These are phyloP conservation scores for Myotisia sp. DNA, from an alignment of 2,329 filamentous ascomycete species.

Conservation along the genomic window DNA sequence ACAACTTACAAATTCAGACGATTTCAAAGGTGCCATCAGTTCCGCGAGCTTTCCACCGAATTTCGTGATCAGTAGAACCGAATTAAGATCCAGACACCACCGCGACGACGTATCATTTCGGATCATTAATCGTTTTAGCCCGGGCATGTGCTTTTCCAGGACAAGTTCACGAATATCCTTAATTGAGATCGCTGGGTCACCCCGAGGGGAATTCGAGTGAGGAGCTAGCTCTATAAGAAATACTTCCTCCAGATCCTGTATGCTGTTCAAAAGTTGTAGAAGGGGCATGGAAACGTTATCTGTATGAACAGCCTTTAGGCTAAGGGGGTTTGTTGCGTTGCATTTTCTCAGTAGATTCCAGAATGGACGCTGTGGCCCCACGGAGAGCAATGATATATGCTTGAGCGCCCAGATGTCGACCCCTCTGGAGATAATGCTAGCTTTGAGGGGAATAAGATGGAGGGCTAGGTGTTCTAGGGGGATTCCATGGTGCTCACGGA, in stretches of 20 bases:
- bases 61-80: slow-evolving; percentile 11
- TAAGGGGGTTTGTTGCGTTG: slow-evolving; percentile 38
- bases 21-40: slow-evolving; percentile 13
- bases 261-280: slow-evolving; percentile 37
- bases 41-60: slow-evolving; percentile 13
- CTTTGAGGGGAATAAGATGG: slow-evolving; percentile 46
- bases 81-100: slow-evolving; percentile 36
- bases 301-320: slow-evolving; percentile 46
- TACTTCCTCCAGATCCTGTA: slow-evolving; percentile 43
- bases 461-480: slow-evolving; percentile 42
- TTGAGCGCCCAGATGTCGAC: slow-evolving; percentile 45
- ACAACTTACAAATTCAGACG: slow-evolving; percentile 15
- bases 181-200: slow-evolving; percentile 41
- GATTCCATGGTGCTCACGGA: slow-evolving; percentile 45
- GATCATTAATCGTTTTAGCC: slow-evolving; percentile 45
- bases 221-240: slow-evolving; percentile 46
- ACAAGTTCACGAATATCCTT: slow-evolving; percentile 45
- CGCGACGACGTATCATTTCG: slow-evolving; percentile 39
- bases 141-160: slow-evolving; percentile 44
- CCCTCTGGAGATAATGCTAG: slow-evolving; percentile 42
- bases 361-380: slow-evolving; percentile 46
- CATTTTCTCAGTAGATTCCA: slow-evolving; percentile 45
- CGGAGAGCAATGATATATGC: slow-evolving; percentile 47
- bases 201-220: slow-evolving; percentile 33
- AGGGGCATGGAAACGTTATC: slow-evolving; percentile 43